phyloP scores from a whole-genome alignment of 106 monocot species.

The Amphibolis antarctica region DNA sequence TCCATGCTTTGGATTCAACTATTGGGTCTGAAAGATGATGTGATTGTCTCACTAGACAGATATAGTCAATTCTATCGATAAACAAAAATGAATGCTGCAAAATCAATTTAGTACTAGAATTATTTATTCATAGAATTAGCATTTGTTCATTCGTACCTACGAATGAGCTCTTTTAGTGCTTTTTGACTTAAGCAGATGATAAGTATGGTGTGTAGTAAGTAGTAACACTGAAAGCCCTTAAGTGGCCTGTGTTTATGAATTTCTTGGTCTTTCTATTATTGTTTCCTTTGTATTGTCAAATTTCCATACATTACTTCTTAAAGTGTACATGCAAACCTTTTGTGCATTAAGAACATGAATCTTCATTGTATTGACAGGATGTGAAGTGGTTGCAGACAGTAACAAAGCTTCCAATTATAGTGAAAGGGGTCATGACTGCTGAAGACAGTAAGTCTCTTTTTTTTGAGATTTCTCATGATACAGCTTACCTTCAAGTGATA shows the following conservation, averaged over 20 bases:
- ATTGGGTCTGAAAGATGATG: background rate
- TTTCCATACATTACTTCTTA: background rate
- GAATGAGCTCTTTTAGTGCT: too few relatives aligned
- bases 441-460: constrained; percentile 30
- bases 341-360: background rate
- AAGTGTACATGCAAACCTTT: too few relatives aligned
- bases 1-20: background rate
- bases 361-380: constrained; percentile 11
- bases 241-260: too few relatives aligned
- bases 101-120: too few relatives aligned
- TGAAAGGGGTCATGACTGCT: constrained; percentile 26
- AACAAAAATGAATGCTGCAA: too few relatives aligned
- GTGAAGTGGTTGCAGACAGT: constrained; percentile 26
- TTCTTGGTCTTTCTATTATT: background rate
- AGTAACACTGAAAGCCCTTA: too few relatives aligned
- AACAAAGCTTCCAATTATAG: constrained; percentile 21
- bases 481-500: background rate
- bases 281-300: background rate
- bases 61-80: background rate
- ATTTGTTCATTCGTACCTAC: too few relatives aligned
- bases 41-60: background rate
- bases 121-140: too few relatives aligned
- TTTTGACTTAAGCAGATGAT: too few relatives aligned
- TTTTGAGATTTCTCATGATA: background rate
- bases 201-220: too few relatives aligned